Percentiles rank a stretch among this genome's conserved stretches.
Evolutionary conservation across 2,329 filamentous ascomycete species (phyloP).

Genomic region (Bipolaris zeicola): DNA sequence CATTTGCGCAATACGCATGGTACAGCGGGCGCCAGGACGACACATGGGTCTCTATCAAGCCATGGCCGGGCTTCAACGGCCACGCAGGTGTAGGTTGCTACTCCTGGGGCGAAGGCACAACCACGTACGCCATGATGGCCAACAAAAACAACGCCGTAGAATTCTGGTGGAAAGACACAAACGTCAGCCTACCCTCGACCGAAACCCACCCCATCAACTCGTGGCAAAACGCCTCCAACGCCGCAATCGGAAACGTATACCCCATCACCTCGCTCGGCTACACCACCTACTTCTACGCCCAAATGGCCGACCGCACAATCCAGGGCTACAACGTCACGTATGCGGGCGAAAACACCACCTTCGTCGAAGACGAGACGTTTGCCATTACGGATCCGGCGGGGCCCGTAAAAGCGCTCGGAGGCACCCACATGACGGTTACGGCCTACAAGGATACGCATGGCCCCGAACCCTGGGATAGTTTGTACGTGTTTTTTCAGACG

Average conservation of each 20-base stretch:
- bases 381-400: slow-evolving; percentile 38
- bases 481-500: slow-evolving; percentile 45
- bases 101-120: slow-evolving; percentile 49
- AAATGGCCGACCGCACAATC: slow-evolving; percentile 45
- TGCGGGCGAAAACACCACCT: slow-evolving; percentile 48
- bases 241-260: slow-evolving; percentile 45
- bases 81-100: slow-evolving; percentile 55
- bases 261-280: slow-evolving; percentile 50
- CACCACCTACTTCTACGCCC: slow-evolving; percentile 52
- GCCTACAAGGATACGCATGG: slow-evolving; percentile 34
- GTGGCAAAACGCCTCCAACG: slow-evolving; percentile 41
- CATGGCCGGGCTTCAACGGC: slow-evolving; percentile 49
- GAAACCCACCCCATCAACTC: slow-evolving; percentile 49
- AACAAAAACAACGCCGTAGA: slow-evolving; percentile 48
- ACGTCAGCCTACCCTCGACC: slow-evolving; percentile 38
- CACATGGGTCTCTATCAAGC: slow-evolving; percentile 45
- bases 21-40: slow-evolving; percentile 43
- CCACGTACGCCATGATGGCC: slow-evolving; percentile 53
- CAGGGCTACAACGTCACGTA: slow-evolving; percentile 50
- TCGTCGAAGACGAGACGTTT: slow-evolving; percentile 37
- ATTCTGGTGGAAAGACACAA: slow-evolving; percentile 54
- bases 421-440: slow-evolving; percentile 50
- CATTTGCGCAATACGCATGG: slow-evolving; percentile 52
- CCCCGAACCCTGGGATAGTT: slow-evolving; percentile 27
- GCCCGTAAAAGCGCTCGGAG: slow-evolving; percentile 41